Evolutionary conservation across 495 filamentous ascomycete species (phyloP).

Genomic region (Penicillium cataractarum): DNA sequence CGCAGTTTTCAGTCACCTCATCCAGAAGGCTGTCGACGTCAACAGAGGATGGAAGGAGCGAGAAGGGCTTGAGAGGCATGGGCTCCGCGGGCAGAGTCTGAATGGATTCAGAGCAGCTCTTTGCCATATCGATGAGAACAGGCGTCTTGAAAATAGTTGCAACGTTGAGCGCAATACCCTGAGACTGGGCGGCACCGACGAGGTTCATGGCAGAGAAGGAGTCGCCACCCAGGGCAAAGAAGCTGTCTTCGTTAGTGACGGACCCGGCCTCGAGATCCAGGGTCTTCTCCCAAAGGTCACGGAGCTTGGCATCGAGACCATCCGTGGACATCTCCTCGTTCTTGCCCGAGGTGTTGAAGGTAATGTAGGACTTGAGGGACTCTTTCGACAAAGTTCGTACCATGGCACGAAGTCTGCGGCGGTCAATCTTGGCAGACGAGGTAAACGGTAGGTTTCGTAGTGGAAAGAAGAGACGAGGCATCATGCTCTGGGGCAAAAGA

Average conservation of each 20-base stretch:
- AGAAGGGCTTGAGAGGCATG: constrained; percentile 44
- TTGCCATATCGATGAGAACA: constrained; percentile 51
- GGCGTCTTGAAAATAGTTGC: constrained; percentile 54
- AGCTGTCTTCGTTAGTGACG: constrained; percentile 50
- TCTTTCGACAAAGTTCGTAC: constrained; percentile 45
- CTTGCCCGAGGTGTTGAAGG: constrained; percentile 35
- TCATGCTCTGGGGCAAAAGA: constrained; percentile 58
- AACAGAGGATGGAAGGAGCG: constrained; percentile 40
- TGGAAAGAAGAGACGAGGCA: constrained; percentile 64
- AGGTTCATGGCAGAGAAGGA: constrained; percentile 61
- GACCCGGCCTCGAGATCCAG: constrained; percentile 42
- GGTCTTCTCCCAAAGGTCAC: constrained; percentile 41
- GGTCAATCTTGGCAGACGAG: constrained; percentile 64
- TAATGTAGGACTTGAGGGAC: constrained; percentile 43
- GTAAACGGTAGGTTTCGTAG: constrained; percentile 57
- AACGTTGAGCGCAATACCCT: constrained; percentile 51
- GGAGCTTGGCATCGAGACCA: constrained; percentile 38
- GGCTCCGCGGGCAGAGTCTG: constrained; percentile 9
- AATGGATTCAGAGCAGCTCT: constrained; percentile 26
- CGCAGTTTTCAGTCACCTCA: constrained; percentile 50
- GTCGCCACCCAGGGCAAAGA: constrained; percentile 59
- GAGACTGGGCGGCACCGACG: constrained; percentile 48
- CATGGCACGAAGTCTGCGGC: constrained; percentile 54
- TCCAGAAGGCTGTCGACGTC: constrained; percentile 38
- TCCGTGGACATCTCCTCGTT: constrained; percentile 27